Base-by-base conservation (phyloP, 345 rosid genomes). In the Geranium rotundifolium region DNA sequence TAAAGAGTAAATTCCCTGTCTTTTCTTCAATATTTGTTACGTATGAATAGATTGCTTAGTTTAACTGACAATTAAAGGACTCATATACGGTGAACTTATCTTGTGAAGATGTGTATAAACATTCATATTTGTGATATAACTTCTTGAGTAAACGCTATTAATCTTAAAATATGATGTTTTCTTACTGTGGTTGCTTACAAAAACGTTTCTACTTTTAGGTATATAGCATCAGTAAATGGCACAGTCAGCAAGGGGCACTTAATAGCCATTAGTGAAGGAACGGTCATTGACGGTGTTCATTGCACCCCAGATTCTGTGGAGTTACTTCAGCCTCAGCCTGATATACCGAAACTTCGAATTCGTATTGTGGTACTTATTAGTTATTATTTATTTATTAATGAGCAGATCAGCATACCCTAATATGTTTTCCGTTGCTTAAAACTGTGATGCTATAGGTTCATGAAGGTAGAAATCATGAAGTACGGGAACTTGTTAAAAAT, bases 381-480 rank as follows among this genome's bases (percentile, higher is more conserved):
- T 41, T 41, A 41, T 6, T 41, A 41, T 41, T 41, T 41, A 4
- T 41, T n/a, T n/a, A n/a, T n/a, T n/a, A n/a, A n/a, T n/a, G n/a
- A n/a, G n/a, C n/a, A n/a, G n/a, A n/a, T n/a, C n/a, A n/a, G n/a
- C n/a, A n/a, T n/a, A n/a, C n/a, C n/a, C n/a, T n/a, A n/a, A n/a
- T n/a, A n/a, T n/a, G n/a, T 7, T 9, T 57, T 20, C 19, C 54
- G 16, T 37, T 23, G 29, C 60, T 64, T 56, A 62, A 79, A 46
- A 46, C 15, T n/a, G 62, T 54, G 46, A 46, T 49, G 13, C 10
- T 73, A 73, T 84, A 90, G 99, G 97, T 93, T 79, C 91, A 89
- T 65, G 96, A 93, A 80, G 99, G 99, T 60, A 86, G 96, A 70
- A 90, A 88, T 69, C 99, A 90, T 63, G 97, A 90, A 79, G 97